Conservation (phyloP, 495 filamentous ascomycete genomes). For the Copromyces sp. region DNA sequence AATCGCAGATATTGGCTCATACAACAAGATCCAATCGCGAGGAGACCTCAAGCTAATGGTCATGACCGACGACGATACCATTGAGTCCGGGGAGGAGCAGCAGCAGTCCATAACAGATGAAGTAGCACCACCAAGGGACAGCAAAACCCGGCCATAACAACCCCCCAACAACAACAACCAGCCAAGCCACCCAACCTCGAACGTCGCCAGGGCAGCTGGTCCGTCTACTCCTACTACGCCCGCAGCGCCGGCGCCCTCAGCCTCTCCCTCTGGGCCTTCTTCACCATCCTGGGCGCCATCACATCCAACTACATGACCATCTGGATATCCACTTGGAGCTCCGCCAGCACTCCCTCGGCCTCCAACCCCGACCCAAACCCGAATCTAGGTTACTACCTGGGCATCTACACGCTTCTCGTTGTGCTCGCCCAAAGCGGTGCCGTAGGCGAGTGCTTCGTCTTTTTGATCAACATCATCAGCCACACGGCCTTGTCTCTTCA, state of each 20-base stretch:
- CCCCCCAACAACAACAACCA: background rate
- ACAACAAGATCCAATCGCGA: background rate
- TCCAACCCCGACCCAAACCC: conserved; percentile 27
- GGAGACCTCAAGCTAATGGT: background rate
- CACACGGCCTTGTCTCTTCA: conserved; percentile 8
- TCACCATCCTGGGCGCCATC: conserved; percentile 1
- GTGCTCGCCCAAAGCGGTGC: conserved; percentile 6
- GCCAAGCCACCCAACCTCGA: background rate
- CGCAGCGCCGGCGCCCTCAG: background rate
- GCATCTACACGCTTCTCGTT: conserved; percentile 46
- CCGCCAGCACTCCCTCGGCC: background rate
- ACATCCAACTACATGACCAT: background rate
- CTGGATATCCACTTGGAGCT: background rate
- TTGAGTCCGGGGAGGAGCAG: background rate
- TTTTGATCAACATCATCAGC: conserved; percentile 3
- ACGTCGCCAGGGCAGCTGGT: conserved; percentile 2
- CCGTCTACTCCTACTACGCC: conserved; percentile 8
- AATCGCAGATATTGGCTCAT: background rate
- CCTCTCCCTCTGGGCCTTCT: conserved; percentile 2
- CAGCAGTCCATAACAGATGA: background rate
- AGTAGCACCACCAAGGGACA: background rate
- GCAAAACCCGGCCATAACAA: background rate
- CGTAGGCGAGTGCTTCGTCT: background rate
- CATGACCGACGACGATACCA: background rate
- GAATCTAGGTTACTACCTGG: conserved; percentile 41